These are phyloP conservation scores for Podila verticillata DNA, from an alignment of 192 early-diverging fungal genomes.

Conservation along the genomic window DNA sequence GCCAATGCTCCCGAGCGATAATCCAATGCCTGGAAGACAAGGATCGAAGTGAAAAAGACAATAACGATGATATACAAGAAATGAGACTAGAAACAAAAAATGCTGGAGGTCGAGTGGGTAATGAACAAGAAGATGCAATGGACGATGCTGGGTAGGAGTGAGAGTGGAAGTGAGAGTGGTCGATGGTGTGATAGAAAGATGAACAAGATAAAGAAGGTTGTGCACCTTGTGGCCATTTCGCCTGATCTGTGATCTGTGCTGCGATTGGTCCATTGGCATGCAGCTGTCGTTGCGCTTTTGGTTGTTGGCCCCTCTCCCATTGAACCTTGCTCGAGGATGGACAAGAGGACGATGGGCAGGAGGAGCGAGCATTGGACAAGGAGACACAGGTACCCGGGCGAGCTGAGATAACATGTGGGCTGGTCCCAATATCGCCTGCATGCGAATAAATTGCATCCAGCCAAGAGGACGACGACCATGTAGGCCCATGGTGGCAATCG, in stretches of 20 bases:
- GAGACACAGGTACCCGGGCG: constrained; percentile 1
- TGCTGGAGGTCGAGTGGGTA: not conserved
- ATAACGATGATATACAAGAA: too few species aligned
- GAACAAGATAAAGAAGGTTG: not conserved
- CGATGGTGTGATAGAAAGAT: too few species aligned
- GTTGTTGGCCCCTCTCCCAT: too few species aligned
- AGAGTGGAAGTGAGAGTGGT: not conserved
- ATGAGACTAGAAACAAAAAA: too few species aligned
- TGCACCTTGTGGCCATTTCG: not conserved
- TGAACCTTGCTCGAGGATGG: too few species aligned
- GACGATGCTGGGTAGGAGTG: not conserved
- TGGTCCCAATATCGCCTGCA: not conserved
- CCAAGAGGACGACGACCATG: not conserved
- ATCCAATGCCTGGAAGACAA: too few species aligned
- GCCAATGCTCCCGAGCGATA: too few species aligned
- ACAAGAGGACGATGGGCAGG: too few species aligned
- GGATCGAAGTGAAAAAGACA: too few species aligned
- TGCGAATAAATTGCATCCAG: not conserved
- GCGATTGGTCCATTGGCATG: not conserved
- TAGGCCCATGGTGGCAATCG: too few species aligned
- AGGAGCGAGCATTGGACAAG: too few species aligned
- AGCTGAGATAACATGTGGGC: not conserved
- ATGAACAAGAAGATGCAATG: too few species aligned
- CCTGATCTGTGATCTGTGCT: not conserved
- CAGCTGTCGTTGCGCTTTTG: not conserved